A percentile compares a stretch with the other conserved stretches of the same genome.
phyloP scores from a whole-genome alignment of 2,329 filamentous ascomycete genomes.

The Tricladium varicosporioides region DNA sequence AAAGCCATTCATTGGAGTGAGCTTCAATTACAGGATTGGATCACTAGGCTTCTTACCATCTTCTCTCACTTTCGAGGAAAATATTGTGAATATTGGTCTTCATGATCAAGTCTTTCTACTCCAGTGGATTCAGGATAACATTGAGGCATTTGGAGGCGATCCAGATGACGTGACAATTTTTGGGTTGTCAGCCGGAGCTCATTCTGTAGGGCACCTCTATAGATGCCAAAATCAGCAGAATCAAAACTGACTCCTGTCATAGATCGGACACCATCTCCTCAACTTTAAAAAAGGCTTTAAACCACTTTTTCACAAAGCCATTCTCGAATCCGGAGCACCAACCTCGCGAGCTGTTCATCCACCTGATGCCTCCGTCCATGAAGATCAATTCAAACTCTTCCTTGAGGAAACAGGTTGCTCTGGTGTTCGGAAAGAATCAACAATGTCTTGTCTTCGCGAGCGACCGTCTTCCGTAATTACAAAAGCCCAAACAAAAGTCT shows the following conservation, averaged over 20 bases:
- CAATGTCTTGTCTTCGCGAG: constrained; percentile 51
- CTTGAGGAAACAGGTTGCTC: constrained; percentile 38
- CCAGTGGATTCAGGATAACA: constrained; percentile 58
- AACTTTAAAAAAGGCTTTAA: constrained; percentile 37
- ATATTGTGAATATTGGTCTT: constrained; percentile 60
- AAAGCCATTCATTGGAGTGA: constrained; percentile 53
- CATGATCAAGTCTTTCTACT: constrained; percentile 58
- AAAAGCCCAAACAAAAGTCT: constrained; percentile 42
- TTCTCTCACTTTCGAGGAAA: constrained; percentile 47
- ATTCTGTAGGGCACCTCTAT: constrained; percentile 44
- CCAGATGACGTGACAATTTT: constrained; percentile 54
- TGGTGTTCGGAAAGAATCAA: constrained; percentile 41
- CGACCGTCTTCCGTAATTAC: constrained; percentile 39
- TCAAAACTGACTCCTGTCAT: constrained; percentile 26
- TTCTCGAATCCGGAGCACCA: constrained; percentile 54
- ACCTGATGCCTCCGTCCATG: constrained; percentile 54
- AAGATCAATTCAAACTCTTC: constrained; percentile 53
- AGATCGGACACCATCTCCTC: constrained; percentile 67
- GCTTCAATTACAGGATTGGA: constrained; percentile 60
- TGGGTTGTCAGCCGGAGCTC: constrained; percentile 59
- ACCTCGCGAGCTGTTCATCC: constrained; percentile 52
- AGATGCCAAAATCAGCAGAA: neutral
- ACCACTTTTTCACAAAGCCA: constrained; percentile 48
- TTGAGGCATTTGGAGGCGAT: constrained; percentile 57
- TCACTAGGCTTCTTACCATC: constrained; percentile 67